Base-by-base conservation (phyloP, 108 stramenopile genomes). In the Parietichytrium sp. region DNA sequence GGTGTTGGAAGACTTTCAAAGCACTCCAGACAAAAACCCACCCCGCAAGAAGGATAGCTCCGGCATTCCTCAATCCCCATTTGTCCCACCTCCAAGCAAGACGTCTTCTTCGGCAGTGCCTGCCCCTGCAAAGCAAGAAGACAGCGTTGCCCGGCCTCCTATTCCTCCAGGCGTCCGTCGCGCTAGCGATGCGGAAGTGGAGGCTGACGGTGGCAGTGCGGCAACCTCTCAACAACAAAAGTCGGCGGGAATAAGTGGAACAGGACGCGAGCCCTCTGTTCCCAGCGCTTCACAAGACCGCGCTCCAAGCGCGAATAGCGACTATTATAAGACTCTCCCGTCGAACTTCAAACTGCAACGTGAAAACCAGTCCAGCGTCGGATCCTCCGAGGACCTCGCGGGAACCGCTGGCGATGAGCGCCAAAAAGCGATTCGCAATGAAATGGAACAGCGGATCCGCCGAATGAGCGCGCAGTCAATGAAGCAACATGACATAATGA, bases 401-500 rank as follows among this genome's bases (percentile, higher is more conserved):
- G 61, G 25, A 31, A 12, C 61, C 42, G 13, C 29, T 23, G 20
- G 45, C 10, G 20, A 25, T 6, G 61, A 42, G 1, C 61, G 61
- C 20, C 36, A 72, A 27, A 33, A 72, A 42, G 38, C 36, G 20
- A 33, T 72, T 6, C 61, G 29, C 33, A 42, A 72, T 33, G 61
- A 72, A 25, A 72, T 72, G 61, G 61, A 72, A 42, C 36, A 72
- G 20, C 61, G 61, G 15, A 72, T 72, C 25, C 61, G 61, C 10
- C 61, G 61, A 6, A 72, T 72, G 61, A 45, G 38, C 10, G 45
- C 20, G 61, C 38, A 33, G 33, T 42, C 61, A 13, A 10, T 42
- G 6, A 33, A 33, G 33, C 61, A 72, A 20, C 29, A 72, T 12
- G 54, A 54, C 25, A n/a, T 54, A n/a, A 38, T 72, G 29, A 33